These are phyloP conservation scores for Luffa acutangula DNA, from an alignment of 306 rosid species.

Conservation along the genomic window DNA sequence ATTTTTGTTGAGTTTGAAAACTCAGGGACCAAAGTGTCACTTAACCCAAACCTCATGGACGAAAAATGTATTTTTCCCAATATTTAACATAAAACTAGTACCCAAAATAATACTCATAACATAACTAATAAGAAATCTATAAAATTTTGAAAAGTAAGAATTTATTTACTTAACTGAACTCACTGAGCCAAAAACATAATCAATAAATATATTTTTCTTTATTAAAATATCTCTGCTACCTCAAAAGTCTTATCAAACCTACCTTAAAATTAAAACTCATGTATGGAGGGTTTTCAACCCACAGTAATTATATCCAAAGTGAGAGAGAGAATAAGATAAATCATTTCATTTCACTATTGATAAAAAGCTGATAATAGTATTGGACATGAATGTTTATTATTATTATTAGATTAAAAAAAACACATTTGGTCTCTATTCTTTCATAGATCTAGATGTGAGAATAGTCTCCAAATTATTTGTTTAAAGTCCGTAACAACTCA, in stretches of 20 bases:
- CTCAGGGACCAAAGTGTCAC: too few species aligned
- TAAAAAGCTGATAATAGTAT: neutral
- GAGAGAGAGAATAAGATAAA: neutral
- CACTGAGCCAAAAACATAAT: neutral
- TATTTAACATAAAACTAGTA: neutral
- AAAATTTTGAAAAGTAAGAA: neutral
- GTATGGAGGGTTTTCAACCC: neutral
- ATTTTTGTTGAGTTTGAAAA: too few species aligned
- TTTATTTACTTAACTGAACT: too few species aligned
- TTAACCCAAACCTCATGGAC: too few species aligned
- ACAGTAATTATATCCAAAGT: neutral
- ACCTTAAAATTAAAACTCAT: neutral
- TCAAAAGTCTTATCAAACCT: neutral
- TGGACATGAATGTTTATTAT: neutral
- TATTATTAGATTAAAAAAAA: neutral
- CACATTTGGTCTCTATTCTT: neutral
- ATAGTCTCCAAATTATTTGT: too few species aligned
- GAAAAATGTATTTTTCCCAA: too few species aligned
- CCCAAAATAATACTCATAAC: neutral
- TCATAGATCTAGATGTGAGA: neutral
- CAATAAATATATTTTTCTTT: neutral
- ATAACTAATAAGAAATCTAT: neutral
- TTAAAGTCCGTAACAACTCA: too few species aligned
- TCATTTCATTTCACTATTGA: neutral
- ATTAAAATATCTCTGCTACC: neutral